Evolutionary conservation across 2,329 filamentous ascomycete species (phyloP).

Genomic region (Colletotrichum tropicale): DNA sequence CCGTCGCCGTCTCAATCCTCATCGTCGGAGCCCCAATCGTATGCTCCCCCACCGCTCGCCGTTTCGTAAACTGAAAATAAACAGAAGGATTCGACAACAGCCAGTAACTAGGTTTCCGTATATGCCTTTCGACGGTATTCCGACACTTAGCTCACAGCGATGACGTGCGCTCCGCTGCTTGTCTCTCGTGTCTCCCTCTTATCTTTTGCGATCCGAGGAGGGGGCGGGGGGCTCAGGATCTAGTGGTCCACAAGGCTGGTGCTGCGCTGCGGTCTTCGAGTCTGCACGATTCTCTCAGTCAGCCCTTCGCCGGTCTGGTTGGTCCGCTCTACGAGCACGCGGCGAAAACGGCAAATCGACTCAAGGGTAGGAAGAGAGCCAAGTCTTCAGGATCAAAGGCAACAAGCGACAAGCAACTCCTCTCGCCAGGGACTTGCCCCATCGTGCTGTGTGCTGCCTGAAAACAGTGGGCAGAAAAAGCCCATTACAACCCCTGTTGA

Average conservation of each 20-base stretch:
- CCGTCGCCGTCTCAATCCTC: background rate
- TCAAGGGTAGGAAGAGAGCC: background rate
- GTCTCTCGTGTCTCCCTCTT: background rate
- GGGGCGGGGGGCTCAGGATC: background rate
- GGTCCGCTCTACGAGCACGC: background rate
- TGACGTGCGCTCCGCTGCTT: slow-evolving; percentile 1
- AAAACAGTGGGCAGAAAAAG: background rate
- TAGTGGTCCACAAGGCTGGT: background rate
- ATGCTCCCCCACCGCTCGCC: background rate
- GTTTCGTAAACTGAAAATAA: slow-evolving; percentile 2
- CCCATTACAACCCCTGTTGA: background rate
- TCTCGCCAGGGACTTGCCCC: background rate
- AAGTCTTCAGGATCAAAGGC: background rate
- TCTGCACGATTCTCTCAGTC: background rate
- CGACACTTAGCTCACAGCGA: slow-evolving; percentile 1
- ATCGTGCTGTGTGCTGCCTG: slow-evolving; percentile 5
- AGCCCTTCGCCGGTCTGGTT: background rate
- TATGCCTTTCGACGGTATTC: slow-evolving; percentile 16
- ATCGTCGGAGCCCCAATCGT: background rate
- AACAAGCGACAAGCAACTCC: background rate
- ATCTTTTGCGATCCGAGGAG: background rate
- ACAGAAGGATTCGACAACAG: background rate
- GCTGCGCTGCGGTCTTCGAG: background rate
- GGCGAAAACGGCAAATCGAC: background rate
- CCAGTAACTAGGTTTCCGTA: slow-evolving; percentile 5